Conservation (phyloP, 306 rosid species). For the Dicorynia guianensis region DNA sequence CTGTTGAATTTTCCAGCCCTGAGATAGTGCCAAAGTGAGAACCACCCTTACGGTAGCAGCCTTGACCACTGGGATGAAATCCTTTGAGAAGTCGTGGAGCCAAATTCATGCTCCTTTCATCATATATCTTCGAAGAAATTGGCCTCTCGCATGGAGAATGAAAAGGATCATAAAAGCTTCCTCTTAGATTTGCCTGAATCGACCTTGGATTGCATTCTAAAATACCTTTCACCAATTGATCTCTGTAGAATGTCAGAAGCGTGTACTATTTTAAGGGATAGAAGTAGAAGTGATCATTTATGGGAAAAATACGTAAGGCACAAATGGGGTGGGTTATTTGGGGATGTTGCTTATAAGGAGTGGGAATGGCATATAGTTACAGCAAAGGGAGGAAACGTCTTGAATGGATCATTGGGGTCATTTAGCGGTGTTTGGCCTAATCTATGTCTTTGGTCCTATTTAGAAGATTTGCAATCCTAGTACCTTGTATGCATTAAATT, state of each 20-base stretch:
- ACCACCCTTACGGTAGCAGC: no score
- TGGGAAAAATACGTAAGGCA: constrained; percentile 50
- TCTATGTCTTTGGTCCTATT: constrained; percentile 35
- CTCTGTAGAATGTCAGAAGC: constrained; percentile 55
- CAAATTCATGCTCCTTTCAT: no score
- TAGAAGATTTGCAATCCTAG: no score
- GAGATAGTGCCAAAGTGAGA: no score
- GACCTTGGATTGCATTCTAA: constrained; percentile 55
- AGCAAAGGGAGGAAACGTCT: constrained; percentile 11
- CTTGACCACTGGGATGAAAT: no score
- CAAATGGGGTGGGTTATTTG: constrained; percentile 59
- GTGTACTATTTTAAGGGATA: constrained; percentile 58
- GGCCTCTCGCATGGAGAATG: constrained; percentile 23
- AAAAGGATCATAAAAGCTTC: constrained; percentile 35
- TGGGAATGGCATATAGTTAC: constrained; percentile 46
- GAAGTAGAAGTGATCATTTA: no score
- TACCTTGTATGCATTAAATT: no score
- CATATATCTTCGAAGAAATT: background rate
- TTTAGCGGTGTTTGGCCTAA: constrained; percentile 21
- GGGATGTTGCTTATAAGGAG: constrained; percentile 46
- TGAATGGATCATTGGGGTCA: constrained; percentile 32
- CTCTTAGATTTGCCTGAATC: constrained; percentile 63
- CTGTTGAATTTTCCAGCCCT: no score
- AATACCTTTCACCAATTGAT: constrained; percentile 57
- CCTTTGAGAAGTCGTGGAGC: no score